phyloP scores from a whole-genome alignment of 2,329 filamentous ascomycete species.

The Beauveria sp. region DNA sequence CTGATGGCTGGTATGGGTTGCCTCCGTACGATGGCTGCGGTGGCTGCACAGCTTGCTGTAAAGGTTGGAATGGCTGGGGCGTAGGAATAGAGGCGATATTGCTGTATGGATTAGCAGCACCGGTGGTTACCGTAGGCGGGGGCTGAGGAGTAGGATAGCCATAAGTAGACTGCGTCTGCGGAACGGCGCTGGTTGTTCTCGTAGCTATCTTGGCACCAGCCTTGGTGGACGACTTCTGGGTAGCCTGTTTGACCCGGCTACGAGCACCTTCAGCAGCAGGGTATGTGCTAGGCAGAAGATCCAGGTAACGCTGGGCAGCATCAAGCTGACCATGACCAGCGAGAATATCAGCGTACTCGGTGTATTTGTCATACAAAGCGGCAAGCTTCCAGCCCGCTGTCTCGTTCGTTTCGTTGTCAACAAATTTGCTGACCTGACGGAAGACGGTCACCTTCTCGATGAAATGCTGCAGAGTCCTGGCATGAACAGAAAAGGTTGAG shows the following conservation, averaged over 20 bases:
- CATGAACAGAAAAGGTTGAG: slow-evolving; percentile 86
- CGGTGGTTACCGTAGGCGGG: slow-evolving; percentile 26
- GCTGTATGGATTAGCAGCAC: slow-evolving; percentile 23
- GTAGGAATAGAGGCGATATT: slow-evolving; percentile 5
- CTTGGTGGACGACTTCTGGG: slow-evolving; percentile 39
- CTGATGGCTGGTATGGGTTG: slow-evolving; percentile 32
- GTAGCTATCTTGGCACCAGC: slow-evolving; percentile 19
- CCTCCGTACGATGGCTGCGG: slow-evolving; percentile 20
- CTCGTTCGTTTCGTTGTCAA: slow-evolving; percentile 65
- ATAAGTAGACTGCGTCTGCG: slow-evolving; percentile 32
- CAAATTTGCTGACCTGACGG: slow-evolving; percentile 86
- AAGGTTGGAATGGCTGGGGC: slow-evolving; percentile 12
- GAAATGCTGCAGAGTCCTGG: slow-evolving; percentile 79
- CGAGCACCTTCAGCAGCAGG: slow-evolving; percentile 81
- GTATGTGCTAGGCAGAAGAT: slow-evolving; percentile 76
- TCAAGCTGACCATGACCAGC: slow-evolving; percentile 81
- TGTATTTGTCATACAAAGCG: slow-evolving; percentile 86
- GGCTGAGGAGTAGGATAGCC: slow-evolving; percentile 39
- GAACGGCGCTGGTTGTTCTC: slow-evolving; percentile 24
- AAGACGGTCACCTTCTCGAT: slow-evolving; percentile 99
- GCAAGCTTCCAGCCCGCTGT: slow-evolving; percentile 81
- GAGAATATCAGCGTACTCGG: slow-evolving; percentile 92
- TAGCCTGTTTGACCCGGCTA: slow-evolving; percentile 78
- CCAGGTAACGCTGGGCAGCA: slow-evolving; percentile 84
- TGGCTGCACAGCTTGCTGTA: slow-evolving; percentile 20